A percentile compares a stretch with the other conserved stretches of the same genome.
Evolutionary conservation across 352 stramenopile genomes (phyloP).

Genomic region (Lagenidium giganteum): DNA sequence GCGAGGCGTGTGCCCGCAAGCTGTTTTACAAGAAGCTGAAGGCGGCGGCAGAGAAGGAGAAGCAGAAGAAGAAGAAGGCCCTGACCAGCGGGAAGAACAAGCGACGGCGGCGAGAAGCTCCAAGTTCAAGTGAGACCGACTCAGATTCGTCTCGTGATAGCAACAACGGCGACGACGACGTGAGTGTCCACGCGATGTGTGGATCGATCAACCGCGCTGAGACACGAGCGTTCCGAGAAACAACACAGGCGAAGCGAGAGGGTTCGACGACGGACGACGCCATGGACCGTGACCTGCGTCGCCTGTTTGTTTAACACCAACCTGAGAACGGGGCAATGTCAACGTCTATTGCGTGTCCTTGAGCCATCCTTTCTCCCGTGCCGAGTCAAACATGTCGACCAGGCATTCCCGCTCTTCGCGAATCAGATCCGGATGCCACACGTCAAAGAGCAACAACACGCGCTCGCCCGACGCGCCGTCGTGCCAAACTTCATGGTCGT

Average conservation of each 20-base stretch:
- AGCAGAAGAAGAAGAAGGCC: conserved; percentile 3
- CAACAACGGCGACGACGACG: neutral
- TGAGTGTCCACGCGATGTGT: conserved; percentile 22
- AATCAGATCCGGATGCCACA: conserved; percentile 70
- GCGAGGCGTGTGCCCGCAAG: conserved; percentile 49
- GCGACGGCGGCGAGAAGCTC: neutral
- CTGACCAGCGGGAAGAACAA: conserved; percentile 12
- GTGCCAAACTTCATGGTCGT: conserved; percentile 82
- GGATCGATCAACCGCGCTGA: conserved; percentile 22
- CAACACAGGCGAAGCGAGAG: neutral
- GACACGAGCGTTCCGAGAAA: conserved; percentile 8
- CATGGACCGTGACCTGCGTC: neutral
- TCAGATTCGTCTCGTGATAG: neutral
- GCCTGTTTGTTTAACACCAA: neutral
- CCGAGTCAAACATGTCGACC: conserved; percentile 65
- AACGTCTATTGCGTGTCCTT: conserved; percentile 34
- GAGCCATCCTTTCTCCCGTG: conserved; percentile 75
- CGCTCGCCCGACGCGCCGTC: conserved; percentile 53
- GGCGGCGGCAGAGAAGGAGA: conserved; percentile 12
- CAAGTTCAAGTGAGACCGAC: neutral
- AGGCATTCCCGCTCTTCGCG: conserved; percentile 51
- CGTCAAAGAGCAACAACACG: conserved; percentile 85
- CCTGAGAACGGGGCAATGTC: neutral
- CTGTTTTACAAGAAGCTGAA: conserved; percentile 66
- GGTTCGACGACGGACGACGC: neutral